A percentile compares a stretch with the other conserved stretches of the same genome.
phyloP scores from a whole-genome alignment of 306 rosid genomes.

The Ziziphus jujuba region DNA sequence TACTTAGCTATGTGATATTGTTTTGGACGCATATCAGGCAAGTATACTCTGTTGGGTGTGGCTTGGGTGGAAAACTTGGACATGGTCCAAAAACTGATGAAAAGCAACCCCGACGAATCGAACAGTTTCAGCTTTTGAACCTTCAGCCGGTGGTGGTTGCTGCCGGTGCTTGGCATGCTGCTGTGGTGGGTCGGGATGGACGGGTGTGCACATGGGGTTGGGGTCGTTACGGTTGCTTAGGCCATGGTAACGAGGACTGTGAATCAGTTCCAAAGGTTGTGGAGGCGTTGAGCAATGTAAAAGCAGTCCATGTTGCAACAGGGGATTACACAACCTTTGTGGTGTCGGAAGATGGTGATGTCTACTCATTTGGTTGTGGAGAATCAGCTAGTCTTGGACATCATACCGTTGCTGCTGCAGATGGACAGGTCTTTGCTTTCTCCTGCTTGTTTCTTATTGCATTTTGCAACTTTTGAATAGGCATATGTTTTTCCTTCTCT shows the following conservation, averaged over 20 bases:
- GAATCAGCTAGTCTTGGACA: conserved; percentile 98
- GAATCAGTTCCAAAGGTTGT: conserved; percentile 85
- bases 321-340: conserved; percentile 97
- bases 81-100: conserved; percentile 85
- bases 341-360: conserved; percentile 78
- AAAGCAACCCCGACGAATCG: conserved; percentile 74
- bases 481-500: too few species aligned
- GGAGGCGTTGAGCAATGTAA: conserved; percentile 66
- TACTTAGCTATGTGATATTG: conserved; percentile 15
- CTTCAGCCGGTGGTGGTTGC: conserved; percentile 85
- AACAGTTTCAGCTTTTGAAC: conserved; percentile 65
- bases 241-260: conserved; percentile 93
- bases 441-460: not conserved
- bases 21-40: conserved; percentile 55
- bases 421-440: conserved; percentile 60
- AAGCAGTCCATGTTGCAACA: conserved; percentile 84
- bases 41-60: conserved; percentile 94
- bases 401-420: conserved; percentile 31
- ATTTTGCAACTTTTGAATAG: not conserved
- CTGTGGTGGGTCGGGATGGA: conserved; percentile 91
- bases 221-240: conserved; percentile 97
- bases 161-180: conserved; percentile 99
- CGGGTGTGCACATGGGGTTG: conserved; percentile 99
- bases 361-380: conserved; percentile 91
- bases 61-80: conserved; percentile 97